phyloP scores from a whole-genome alignment of 75 land plant species.

The Sequoia sempervirens region DNA sequence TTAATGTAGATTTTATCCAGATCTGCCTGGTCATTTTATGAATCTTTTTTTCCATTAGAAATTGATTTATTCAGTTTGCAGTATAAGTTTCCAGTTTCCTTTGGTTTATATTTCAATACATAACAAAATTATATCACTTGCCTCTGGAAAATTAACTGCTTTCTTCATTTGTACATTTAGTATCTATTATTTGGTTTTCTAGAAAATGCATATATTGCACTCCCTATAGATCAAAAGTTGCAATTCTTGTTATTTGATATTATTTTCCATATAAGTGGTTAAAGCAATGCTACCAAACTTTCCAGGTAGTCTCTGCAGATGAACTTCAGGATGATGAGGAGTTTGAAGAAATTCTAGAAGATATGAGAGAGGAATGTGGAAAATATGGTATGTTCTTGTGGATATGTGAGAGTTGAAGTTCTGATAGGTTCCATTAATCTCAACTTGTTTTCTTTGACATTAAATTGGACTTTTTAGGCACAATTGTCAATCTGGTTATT shows the following conservation, averaged over 20 bases:
- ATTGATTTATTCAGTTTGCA: not conserved
- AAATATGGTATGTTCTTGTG: conserved; percentile 55
- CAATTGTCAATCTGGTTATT: conserved; percentile 52
- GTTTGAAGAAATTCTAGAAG: conserved; percentile 76
- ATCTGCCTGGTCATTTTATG: not conserved
- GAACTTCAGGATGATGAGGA: conserved; percentile 58
- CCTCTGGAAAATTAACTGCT: not conserved
- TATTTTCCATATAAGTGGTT: not conserved
- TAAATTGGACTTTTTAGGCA: conserved; percentile 30
- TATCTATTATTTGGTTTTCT: not conserved
- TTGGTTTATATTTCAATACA: not conserved
- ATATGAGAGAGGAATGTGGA: conserved; percentile 72
- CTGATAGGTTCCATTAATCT: not conserved
- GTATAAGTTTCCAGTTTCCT: not conserved
- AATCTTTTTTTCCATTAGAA: not conserved
- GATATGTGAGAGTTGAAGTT: not conserved
- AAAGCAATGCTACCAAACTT: conserved; percentile 4
- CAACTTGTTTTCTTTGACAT: not conserved
- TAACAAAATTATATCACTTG: not conserved
- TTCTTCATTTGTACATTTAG: not conserved
- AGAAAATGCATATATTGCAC: not conserved
- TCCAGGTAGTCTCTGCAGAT: conserved; percentile 55
- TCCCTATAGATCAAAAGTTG: too few relatives aligned
- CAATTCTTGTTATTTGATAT: not conserved
- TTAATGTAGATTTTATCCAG: too few relatives aligned